Base-by-base conservation (phyloP, 2,329 filamentous ascomycete species). In the Colletotrichum sp. region DNA sequence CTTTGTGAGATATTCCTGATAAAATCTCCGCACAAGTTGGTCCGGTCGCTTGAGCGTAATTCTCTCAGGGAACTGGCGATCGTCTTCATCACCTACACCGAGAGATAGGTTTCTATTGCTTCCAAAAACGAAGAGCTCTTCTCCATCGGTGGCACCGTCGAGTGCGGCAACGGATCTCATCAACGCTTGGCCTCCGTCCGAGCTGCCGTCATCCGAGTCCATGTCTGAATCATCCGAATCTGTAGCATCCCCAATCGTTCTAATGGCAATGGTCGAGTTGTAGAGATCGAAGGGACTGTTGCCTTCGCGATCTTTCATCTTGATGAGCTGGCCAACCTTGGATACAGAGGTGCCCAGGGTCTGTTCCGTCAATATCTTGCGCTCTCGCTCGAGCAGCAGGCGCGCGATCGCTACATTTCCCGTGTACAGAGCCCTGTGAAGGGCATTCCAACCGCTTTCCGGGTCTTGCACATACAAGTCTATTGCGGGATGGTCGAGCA, bases 21-120 rank as follows among this genome's bases (percentile, higher is more conserved):
- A 92, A 79, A 98, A 95, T 63, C 92, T 89, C 66, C 92, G 90
- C 16, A 98, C 84, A 2, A 99, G 88, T 81, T 95, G 92, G 28
- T 95, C 93, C 0, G 97, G 95, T 18, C 96, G 92, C 71, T 92
- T 91, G 39, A 99, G 84, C 36, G 89, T 87, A 13, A 98, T 92
- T 12, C 95, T 94, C 83, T 99, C 97, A 0, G 97, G 97, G 80
- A 94, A 98, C 78, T 99, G 96, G 5, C 97, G 93, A 82, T 99
- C 96, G 83, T 98, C 96, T 81, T 98, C 94, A 82, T 99, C 96
- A n/a, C 96, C 96, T 76, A 99, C 93, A 2, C 97, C 97, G 26
- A 99, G 90, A 0, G 95, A 97, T 12, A 98, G 86, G 80, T 99
- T 99, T 82, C 97, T 98, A 85, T 98, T 99, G 85, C 96, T 99